Evolutionary conservation across 2,329 filamentous ascomycete species (phyloP).

Genomic region (Pyrenophora graminea): DNA sequence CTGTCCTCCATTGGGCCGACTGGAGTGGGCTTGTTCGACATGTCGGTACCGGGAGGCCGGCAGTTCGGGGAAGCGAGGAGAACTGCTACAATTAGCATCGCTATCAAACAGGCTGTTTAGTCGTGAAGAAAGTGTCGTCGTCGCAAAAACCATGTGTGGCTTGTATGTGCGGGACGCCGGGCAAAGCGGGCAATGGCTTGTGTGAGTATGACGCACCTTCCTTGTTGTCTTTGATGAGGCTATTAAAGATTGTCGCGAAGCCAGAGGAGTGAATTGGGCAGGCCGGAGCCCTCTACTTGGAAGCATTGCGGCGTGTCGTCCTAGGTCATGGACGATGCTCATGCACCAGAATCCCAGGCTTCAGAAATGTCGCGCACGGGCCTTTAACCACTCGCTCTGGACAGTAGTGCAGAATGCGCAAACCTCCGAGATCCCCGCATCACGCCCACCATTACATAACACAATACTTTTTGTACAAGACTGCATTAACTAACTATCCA

Average conservation of each 20-base stretch:
- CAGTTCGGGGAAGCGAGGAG: slow-evolving; percentile 36
- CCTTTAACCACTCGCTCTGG: neutral
- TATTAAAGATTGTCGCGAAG: slow-evolving; percentile 27
- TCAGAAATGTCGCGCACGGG: slow-evolving; percentile 25
- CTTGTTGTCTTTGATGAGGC: slow-evolving; percentile 32
- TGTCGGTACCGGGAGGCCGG: slow-evolving; percentile 22
- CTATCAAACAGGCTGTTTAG: neutral
- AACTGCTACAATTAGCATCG: slow-evolving; percentile 32
- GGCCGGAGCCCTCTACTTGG: slow-evolving; percentile 54
- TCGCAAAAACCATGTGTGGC: neutral
- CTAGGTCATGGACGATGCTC: slow-evolving; percentile 20
- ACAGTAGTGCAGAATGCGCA: slow-evolving; percentile 1
- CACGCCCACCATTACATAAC: neutral
- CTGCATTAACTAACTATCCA: slow-evolving; percentile 12
- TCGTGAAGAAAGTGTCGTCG: neutral
- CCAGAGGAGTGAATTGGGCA: slow-evolving; percentile 32
- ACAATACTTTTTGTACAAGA: neutral
- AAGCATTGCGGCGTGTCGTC: slow-evolving; percentile 50
- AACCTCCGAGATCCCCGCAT: slow-evolving; percentile 21
- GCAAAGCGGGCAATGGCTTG: slow-evolving; percentile 1
- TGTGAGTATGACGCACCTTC: slow-evolving; percentile 36
- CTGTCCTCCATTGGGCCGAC: slow-evolving; percentile 33
- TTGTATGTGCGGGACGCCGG: slow-evolving; percentile 13
- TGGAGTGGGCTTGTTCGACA: slow-evolving; percentile 34
- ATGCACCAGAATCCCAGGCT: slow-evolving; percentile 14